A percentile compares a stretch with the other conserved stretches of the same genome.
phyloP scores from a whole-genome alignment of 352 stramenopile genomes.

The Phytophthora cryptogea region DNA sequence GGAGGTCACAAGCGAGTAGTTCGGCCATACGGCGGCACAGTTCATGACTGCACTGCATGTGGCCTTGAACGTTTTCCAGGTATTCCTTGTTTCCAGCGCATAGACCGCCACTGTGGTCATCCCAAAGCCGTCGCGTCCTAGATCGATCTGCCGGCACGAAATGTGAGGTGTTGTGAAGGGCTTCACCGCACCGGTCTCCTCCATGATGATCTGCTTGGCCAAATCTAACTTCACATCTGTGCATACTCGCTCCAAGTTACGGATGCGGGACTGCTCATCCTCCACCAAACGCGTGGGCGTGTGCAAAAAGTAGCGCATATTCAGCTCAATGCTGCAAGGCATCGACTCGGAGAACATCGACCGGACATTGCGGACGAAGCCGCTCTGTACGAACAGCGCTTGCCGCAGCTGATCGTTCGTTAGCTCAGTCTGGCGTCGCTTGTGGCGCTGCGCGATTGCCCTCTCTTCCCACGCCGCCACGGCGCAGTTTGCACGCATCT shows the following conservation, averaged over 20 bases:
- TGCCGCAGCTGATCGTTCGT: constrained; percentile 33
- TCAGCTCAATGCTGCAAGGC: constrained; percentile 29
- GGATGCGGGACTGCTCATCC: constrained; percentile 18
- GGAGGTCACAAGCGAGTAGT: constrained; percentile 29
- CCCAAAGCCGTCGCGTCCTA: constrained; percentile 24
- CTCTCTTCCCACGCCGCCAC: constrained; percentile 48
- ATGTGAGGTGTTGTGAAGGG: constrained; percentile 23
- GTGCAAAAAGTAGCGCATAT: constrained; percentile 38
- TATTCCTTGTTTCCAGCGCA: constrained; percentile 32
- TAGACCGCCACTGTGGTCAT: constrained; percentile 39
- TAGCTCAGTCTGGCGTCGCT: constrained; percentile 38
- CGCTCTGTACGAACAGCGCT: constrained; percentile 31
- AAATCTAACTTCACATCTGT: constrained; percentile 33
- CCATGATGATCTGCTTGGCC: constrained; percentile 32
- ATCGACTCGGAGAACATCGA: constrained; percentile 31
- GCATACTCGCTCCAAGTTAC: constrained; percentile 27
- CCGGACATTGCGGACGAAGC: constrained; percentile 31
- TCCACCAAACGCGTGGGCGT: constrained; percentile 28
- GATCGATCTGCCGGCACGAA: constrained; percentile 27
- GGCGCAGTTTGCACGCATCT: constrained; percentile 24
- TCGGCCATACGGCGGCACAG: constrained; percentile 32
- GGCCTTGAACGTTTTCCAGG: constrained; percentile 27
- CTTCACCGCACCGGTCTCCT: constrained; percentile 26
- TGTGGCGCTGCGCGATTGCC: constrained; percentile 46
- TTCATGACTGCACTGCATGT: constrained; percentile 32